Percentiles rank a stretch among this genome's conserved stretches.
These are phyloP conservation scores for Remersonia thermophila DNA, from an alignment of 2,329 filamentous ascomycete species.

Conservation along the genomic window DNA sequence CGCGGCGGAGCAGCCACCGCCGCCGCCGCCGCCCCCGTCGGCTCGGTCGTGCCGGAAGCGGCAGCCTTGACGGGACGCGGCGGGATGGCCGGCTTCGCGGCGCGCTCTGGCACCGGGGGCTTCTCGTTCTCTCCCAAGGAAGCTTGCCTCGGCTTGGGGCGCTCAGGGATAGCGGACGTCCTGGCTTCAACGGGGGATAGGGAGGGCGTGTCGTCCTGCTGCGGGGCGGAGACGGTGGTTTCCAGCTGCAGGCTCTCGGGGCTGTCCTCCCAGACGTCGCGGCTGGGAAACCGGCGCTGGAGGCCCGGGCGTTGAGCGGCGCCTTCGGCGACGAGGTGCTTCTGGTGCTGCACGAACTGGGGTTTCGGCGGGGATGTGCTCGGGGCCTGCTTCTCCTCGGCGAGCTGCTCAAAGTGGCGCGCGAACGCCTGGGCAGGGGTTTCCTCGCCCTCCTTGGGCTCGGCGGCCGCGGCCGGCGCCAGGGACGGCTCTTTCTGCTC, in stretches of 20 bases:
- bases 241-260: conserved; percentile 73
- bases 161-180: conserved; percentile 44
- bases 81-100: conserved; percentile 49
- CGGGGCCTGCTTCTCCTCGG: conserved; percentile 39
- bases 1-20: conserved; percentile 31
- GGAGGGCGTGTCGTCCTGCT: conserved; percentile 34
- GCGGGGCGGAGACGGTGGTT: conserved; percentile 53
- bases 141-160: conserved; percentile 41
- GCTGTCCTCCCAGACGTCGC: conserved; percentile 88
- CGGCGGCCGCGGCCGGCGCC: conserved; percentile 12
- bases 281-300: conserved; percentile 72
- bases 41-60: conserved; percentile 12
- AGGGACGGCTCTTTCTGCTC: conserved; percentile 15
- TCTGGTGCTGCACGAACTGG: conserved; percentile 33
- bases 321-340: conserved; percentile 38
- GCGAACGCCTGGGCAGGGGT: conserved; percentile 55
- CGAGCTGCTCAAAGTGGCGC: conserved; percentile 51
- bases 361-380: conserved; percentile 30
- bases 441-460: conserved; percentile 28
- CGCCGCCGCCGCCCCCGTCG: conserved; percentile 28
- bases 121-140: conserved; percentile 25
- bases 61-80: conserved; percentile 45
- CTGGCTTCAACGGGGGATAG: conserved; percentile 9
- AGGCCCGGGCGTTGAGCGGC: conserved; percentile 37
- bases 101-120: conserved; percentile 38